Conservation (phyloP, 306 rosid species). For the Rubus idaeus region DNA sequence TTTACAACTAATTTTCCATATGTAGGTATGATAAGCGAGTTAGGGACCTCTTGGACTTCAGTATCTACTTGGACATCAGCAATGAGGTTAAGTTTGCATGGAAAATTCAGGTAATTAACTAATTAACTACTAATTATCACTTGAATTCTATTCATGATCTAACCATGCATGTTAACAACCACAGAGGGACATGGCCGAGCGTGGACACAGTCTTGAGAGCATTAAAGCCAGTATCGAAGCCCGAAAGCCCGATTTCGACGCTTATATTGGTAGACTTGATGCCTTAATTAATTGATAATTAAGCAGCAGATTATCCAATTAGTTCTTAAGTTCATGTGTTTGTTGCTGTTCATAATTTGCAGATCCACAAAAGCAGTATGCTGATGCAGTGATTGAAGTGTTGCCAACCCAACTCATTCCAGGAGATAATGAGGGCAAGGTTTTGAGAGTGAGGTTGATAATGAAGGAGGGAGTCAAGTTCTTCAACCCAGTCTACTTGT, state of each 20-base stretch:
- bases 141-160: conserved; percentile 12
- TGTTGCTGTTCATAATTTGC: conserved; percentile 12
- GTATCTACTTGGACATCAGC: conserved; percentile 97
- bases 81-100: conserved; percentile 98
- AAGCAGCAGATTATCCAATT: background rate
- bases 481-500: conserved; percentile 90
- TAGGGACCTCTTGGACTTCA: conserved; percentile 92
- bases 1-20: background rate
- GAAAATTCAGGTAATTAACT: conserved; percentile 85
- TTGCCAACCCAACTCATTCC: conserved; percentile 87
- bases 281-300: background rate
- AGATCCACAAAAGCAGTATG: conserved; percentile 98
- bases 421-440: conserved; percentile 88
- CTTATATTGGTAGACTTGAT: conserved; percentile 65
- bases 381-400: conserved; percentile 98
- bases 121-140: background rate
- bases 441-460: conserved; percentile 83
- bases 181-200: conserved; percentile 99
- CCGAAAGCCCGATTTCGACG: conserved; percentile 95
- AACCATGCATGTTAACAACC: conserved; percentile 23
- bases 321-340: background rate
- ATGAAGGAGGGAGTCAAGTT: conserved; percentile 85
- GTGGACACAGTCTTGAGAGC: conserved; percentile 99
- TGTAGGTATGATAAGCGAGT: conserved; percentile 85
- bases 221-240: conserved; percentile 99